Conservation (phyloP, 148 eudicot genomes). For the Pharnaceum exiguum region DNA sequence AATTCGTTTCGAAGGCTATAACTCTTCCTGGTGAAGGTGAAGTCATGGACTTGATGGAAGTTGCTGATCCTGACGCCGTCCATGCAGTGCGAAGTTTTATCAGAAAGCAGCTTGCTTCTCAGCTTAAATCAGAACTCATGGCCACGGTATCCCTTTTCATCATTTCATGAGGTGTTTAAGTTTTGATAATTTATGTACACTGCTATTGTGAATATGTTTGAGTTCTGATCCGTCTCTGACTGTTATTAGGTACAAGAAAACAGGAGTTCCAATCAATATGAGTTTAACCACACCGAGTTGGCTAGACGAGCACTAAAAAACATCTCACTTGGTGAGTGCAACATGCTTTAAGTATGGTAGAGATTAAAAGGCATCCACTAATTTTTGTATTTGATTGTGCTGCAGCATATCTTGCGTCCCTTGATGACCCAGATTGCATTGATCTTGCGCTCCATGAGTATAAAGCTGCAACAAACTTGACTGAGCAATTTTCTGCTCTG, state of each 20-base stretch:
- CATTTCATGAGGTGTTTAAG: not conserved
- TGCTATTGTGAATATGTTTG: not conserved
- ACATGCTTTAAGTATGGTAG: not conserved
- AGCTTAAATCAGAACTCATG: constrained; percentile 60
- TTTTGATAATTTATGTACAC: not conserved
- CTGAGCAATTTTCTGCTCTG: constrained; percentile 87
- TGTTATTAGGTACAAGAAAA: constrained; percentile 68
- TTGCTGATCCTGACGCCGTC: constrained; percentile 99
- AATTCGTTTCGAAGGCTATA: constrained; percentile 82
- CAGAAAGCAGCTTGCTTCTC: constrained; percentile 79
- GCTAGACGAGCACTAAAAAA: constrained; percentile 93
- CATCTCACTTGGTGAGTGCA: constrained; percentile 55
- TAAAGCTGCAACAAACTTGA: constrained; percentile 83
- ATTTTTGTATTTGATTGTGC: constrained; percentile 6
- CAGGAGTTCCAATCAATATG: constrained; percentile 67
- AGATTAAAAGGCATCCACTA: too few relatives aligned
- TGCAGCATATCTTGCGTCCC: constrained; percentile 78
- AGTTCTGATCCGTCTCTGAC: constrained; percentile 6
- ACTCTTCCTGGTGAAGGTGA: constrained; percentile 92
- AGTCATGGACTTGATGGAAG: constrained; percentile 95
- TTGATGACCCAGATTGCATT: constrained; percentile 54
- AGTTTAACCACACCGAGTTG: constrained; percentile 64
- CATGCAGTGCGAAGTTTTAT: constrained; percentile 82
- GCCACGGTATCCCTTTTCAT: constrained; percentile 40
- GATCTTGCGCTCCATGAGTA: constrained; percentile 84